Percentiles rank a stretch among this genome's conserved stretches.
Evolutionary conservation across 768 basidiomycete genomes (phyloP).

Genomic region (Suillus discolor): DNA sequence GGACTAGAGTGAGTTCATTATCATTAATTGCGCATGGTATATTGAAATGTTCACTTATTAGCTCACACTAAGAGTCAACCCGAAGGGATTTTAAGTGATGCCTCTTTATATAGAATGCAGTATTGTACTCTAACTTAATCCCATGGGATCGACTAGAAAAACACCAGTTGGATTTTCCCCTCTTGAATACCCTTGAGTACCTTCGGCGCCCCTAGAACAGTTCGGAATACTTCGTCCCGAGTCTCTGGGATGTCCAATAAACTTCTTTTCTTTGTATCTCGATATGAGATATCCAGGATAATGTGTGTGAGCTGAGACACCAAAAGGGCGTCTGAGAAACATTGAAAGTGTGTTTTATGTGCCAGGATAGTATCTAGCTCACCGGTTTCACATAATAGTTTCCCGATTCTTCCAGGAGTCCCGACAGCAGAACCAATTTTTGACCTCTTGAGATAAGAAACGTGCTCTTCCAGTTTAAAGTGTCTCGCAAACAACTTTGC

Average conservation of each 20-base stretch:
- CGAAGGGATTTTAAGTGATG: conserved; percentile 77
- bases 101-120: conserved; percentile 11
- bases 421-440: conserved; percentile 89
- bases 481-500: conserved; percentile 97
- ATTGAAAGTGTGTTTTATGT: conserved; percentile 10
- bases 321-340: conserved; percentile 61
- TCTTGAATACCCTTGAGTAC: conserved; percentile 64
- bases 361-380: conserved; percentile 21
- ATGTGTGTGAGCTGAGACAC: conserved; percentile 82
- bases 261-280: conserved; percentile 74
- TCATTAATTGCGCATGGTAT: neutral
- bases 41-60: conserved; percentile 31
- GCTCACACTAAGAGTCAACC: conserved; percentile 87
- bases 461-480: conserved; percentile 88
- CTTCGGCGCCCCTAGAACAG: conserved; percentile 63
- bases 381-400: conserved; percentile 77
- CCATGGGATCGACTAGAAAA: conserved; percentile 53
- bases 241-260: conserved; percentile 85
- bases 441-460: conserved; percentile 80
- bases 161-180: conserved; percentile 78
- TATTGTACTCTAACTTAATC: conserved; percentile 8
- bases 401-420: conserved; percentile 89
- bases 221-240: conserved; percentile 78
- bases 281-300: conserved; percentile 74
- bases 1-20: conserved; percentile 73